These are phyloP conservation scores for Calycina marina DNA, from an alignment of 2,329 filamentous ascomycete species.

Conservation along the genomic window DNA sequence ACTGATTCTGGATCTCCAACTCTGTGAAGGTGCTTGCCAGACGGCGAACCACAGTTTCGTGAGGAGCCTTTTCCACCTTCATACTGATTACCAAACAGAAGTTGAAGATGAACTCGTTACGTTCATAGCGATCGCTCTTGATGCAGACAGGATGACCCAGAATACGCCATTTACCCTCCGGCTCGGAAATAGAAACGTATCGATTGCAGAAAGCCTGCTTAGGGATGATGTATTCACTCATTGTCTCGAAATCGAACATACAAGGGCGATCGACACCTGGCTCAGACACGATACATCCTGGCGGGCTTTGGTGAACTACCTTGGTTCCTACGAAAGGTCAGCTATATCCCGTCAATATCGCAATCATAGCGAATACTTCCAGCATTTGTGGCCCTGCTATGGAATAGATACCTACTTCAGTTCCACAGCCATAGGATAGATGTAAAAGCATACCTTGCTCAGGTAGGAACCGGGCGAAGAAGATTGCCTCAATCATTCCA, in stretches of 20 bases:
- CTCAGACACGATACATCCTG: conserved; percentile 43
- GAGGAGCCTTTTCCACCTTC: conserved; percentile 57
- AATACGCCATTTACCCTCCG: conserved; percentile 55
- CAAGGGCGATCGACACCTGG: conserved; percentile 36
- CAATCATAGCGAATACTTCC: background rate
- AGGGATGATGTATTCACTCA: conserved; percentile 88
- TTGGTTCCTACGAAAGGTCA: conserved; percentile 46
- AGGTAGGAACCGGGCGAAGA: conserved; percentile 55
- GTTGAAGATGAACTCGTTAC: conserved; percentile 98
- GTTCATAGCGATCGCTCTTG: conserved; percentile 64
- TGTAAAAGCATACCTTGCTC: conserved; percentile 36
- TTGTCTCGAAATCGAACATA: conserved; percentile 71
- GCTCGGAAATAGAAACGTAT: conserved; percentile 65
- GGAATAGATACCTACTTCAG: background rate
- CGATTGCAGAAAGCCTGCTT: conserved; percentile 91
- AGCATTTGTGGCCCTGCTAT: no score
- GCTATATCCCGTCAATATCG: no score
- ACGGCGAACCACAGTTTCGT: conserved; percentile 73
- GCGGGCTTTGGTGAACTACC: conserved; percentile 46
- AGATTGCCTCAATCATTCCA: conserved; percentile 61
- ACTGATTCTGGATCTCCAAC: conserved; percentile 82
- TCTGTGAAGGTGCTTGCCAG: conserved; percentile 75
- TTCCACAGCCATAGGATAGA: background rate
- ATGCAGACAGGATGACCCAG: conserved; percentile 85
- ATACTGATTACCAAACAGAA: conserved; percentile 74